Base-by-base conservation (phyloP, 1,139 yeast genomes). In the Candida sojae region DNA sequence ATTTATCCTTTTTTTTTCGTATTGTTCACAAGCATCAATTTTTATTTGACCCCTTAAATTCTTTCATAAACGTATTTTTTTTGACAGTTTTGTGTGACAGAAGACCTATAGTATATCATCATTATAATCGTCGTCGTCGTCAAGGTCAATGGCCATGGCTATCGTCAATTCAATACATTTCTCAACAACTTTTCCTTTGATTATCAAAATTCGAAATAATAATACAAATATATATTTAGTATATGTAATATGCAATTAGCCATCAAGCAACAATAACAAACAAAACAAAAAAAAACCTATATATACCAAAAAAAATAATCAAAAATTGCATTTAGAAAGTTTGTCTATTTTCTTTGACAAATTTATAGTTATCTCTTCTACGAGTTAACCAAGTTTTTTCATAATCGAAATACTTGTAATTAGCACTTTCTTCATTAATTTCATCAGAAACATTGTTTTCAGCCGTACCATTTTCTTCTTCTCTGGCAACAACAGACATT, bases 341-440 rank as follows among this genome's bases (percentile, higher is more conserved):
- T 46, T 48, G 48, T 43, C 54, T 48, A 11, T 44, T 42, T 34
- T 54, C 72, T 45, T 55, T 57, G 44, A 53, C 49, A 51, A 70
- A 65, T 54, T 75, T 79, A 57, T 81, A 84, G 58, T 83, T 82
- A 66, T 88, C 86, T 66, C 82, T 87, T 59, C 96, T 82, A 60
- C 96, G 81, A 44, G 88, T 86, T 57, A 86, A 74, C 98, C 99
- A 93, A 36, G 89, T 82, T 57, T 87, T 90, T 64, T 89, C 95
- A 65, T 84, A 88, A 67, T 93, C 99, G 67, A 93, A 93, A 67
- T 87, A 89, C 62, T 84, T 83, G 77, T 93, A 86, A 55, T 85
- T 81, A 25, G 37, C 42, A 42, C 8, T 31, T 37, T 34, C 48
- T 5, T 45, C 82, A 25, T 30, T 31, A 8, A 41, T 32, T 45